A percentile compares a stretch with the other conserved stretches of the same genome.
Evolutionary conservation across 2,329 filamentous ascomycete species (phyloP).

Genomic region (Epichloe gansuensis): DNA sequence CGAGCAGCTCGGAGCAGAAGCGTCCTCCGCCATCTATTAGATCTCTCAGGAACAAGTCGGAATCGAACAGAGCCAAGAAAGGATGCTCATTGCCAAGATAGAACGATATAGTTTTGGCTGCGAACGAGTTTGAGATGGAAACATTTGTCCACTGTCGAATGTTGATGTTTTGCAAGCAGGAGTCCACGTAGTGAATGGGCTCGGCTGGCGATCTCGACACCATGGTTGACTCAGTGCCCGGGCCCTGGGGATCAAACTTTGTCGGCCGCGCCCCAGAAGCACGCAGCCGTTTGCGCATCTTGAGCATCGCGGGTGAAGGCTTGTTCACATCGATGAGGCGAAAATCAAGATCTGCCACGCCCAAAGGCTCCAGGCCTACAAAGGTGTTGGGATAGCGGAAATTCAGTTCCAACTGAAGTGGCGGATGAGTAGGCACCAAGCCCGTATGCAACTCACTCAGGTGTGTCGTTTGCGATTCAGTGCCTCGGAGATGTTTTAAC

Average conservation of each 20-base stretch:
- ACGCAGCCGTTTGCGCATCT: background rate
- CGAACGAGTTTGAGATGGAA: background rate
- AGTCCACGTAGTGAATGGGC: background rate
- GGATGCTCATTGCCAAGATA: constrained; percentile 1
- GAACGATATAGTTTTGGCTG: background rate
- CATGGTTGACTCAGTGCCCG: background rate
- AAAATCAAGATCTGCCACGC: background rate
- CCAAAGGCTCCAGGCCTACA: background rate
- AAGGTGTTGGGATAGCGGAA: background rate
- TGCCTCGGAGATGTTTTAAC: background rate
- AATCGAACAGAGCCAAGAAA: background rate
- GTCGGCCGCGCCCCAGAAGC: background rate
- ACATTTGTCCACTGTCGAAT: constrained; percentile 1
- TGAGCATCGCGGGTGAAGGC: background rate
- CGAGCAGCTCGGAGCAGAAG: background rate
- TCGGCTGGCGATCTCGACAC: background rate
- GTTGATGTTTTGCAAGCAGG: background rate
- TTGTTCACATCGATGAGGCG: background rate
- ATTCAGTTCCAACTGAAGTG: background rate
- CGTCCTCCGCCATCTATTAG: background rate
- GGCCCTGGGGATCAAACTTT: background rate
- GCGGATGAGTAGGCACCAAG: background rate
- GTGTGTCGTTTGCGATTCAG: background rate
- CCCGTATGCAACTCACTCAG: background rate
- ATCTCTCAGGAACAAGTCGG: background rate